A percentile compares a stretch with the other conserved stretches of the same genome.
These are phyloP conservation scores for Globomyces sp. DNA, from an alignment of 371 early-diverging fungal species.

Conservation along the genomic window DNA sequence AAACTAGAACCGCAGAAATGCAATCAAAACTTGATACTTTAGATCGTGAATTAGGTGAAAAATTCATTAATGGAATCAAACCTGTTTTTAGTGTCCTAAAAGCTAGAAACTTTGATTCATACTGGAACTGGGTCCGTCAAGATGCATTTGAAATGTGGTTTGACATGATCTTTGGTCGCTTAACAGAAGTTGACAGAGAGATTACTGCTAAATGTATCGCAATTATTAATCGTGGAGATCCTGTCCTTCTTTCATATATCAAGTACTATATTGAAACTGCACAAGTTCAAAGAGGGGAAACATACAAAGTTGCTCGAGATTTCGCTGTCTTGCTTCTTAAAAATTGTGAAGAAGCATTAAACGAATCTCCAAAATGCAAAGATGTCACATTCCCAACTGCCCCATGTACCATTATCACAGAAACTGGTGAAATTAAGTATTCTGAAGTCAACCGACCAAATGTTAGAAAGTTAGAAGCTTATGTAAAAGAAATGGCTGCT, in stretches of 20 bases:
- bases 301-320: slow-evolving; percentile 77
- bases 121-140: slow-evolving; percentile 98
- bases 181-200: slow-evolving; percentile 88
- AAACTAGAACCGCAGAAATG: neutral
- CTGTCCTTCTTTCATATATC: slow-evolving; percentile 76
- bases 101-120: slow-evolving; percentile 88
- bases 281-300: slow-evolving; percentile 71
- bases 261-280: slow-evolving; percentile 77
- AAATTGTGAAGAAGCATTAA: slow-evolving; percentile 80
- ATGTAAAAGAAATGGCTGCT: slow-evolving; percentile 68
- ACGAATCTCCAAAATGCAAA: slow-evolving; percentile 80
- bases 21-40: slow-evolving; percentile 82
- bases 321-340: slow-evolving; percentile 80
- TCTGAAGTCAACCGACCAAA: slow-evolving; percentile 16
- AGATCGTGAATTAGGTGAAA: slow-evolving; percentile 89
- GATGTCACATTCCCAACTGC: slow-evolving; percentile 75
- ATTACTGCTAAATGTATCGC: slow-evolving; percentile 87
- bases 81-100: slow-evolving; percentile 81
- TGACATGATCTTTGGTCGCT: slow-evolving; percentile 88
- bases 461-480: slow-evolving; percentile 63
- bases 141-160: slow-evolving; percentile 88
- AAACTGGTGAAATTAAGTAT: slow-evolving; percentile 80
- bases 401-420: slow-evolving; percentile 75
- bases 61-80: slow-evolving; percentile 83
- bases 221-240: slow-evolving; percentile 88